Evolutionary conservation across 148 eudicot genomes (phyloP).

Genomic region (Linanthus parryae): DNA sequence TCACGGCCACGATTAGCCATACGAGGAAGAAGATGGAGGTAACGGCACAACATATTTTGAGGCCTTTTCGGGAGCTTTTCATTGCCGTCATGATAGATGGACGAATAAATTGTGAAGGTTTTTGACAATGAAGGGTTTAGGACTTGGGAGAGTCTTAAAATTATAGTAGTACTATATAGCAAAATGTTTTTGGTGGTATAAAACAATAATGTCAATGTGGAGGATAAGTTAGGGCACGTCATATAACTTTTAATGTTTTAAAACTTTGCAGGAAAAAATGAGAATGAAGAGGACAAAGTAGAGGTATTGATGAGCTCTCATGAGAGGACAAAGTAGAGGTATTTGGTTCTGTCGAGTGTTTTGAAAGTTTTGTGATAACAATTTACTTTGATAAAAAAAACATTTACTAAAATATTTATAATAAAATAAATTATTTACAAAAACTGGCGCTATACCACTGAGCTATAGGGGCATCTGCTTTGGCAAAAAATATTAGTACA

Average conservation of each 20-base stretch:
- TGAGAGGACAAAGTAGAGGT: neutral
- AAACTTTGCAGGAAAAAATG: neutral
- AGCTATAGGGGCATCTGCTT: no score
- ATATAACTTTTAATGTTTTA: no score
- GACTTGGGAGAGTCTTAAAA: neutral
- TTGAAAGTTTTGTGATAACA: neutral
- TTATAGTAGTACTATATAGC: neutral
- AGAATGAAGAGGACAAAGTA: constrained; percentile 1
- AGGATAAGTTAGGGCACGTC: neutral
- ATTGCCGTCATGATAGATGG: no score
- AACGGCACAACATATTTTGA: constrained; percentile 18
- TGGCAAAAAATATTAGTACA: no score
- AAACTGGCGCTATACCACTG: no score
- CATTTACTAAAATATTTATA: neutral
- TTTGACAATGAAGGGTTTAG: neutral
- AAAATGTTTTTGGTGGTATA: no score
- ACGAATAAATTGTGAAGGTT: neutral
- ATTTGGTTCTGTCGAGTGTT: neutral
- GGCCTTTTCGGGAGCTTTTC: constrained; percentile 10
- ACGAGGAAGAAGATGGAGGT: constrained; percentile 7
- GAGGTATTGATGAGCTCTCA: neutral
- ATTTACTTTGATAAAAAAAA: neutral
- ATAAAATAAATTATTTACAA: neutral
- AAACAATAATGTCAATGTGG: neutral
- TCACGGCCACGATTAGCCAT: constrained; percentile 5